Percentiles rank a stretch among this genome's conserved stretches.
Conservation (phyloP, 2,329 filamentous ascomycete species). For the Fusarium nelsonii region DNA sequence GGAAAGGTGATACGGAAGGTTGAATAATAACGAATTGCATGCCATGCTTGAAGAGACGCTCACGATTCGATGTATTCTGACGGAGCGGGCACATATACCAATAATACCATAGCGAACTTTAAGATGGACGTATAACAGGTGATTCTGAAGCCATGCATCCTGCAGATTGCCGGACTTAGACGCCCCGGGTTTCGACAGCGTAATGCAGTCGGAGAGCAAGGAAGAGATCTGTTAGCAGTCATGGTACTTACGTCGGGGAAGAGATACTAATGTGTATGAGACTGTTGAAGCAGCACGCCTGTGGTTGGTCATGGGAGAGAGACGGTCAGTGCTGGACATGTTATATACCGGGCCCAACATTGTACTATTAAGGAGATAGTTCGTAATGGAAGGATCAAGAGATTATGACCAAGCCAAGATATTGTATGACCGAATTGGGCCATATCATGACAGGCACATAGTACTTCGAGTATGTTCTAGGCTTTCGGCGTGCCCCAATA, state of each 20-base stretch:
- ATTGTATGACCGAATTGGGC: neutral
- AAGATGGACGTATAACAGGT: slow-evolving; percentile 16
- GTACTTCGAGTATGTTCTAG: neutral
- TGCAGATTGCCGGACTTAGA: neutral
- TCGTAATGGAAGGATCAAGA: neutral
- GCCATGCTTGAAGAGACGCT: slow-evolving; percentile 46
- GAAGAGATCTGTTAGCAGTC: neutral
- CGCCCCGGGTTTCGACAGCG: neutral
- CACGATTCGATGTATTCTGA: slow-evolving; percentile 46
- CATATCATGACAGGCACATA: neutral
- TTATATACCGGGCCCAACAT: neutral
- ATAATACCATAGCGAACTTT: slow-evolving; percentile 42
- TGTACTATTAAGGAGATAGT: neutral
- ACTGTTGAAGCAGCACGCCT: neutral
- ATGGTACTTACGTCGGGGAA: neutral
- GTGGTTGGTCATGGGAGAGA: neutral
- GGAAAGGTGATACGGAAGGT: slow-evolving; percentile 46
- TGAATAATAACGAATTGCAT: slow-evolving; percentile 41
- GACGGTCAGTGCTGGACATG: neutral
- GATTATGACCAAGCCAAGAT: neutral
- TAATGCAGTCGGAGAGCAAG: neutral
- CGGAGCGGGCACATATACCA: slow-evolving; percentile 44
- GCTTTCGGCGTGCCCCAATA: too few relatives aligned
- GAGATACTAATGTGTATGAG: slow-evolving; percentile 1
- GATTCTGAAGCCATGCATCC: slow-evolving; percentile 12